A percentile compares a stretch with the other conserved stretches of the same genome.
Evolutionary conservation across 768 basidiomycete genomes (phyloP).

Genomic region (Astraeus odoratus): DNA sequence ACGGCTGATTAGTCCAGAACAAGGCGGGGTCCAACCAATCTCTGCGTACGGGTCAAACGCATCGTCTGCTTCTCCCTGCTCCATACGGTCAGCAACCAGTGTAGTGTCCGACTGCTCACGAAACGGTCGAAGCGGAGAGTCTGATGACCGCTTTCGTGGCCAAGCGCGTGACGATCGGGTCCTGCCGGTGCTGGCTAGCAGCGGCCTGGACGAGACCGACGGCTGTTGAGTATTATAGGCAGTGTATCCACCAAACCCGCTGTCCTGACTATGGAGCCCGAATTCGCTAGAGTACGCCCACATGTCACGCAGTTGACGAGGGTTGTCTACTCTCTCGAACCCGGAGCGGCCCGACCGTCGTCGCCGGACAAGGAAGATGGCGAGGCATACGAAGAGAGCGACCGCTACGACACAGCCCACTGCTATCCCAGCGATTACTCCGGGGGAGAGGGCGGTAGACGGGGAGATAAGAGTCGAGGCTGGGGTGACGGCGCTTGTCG

Average conservation of each 20-base stretch:
- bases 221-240: slow-evolving; percentile 8
- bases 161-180: neutral
- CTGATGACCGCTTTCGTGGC: slow-evolving; percentile 2
- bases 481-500: slow-evolving; percentile 1
- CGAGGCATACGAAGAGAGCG: slow-evolving; percentile 8
- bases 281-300: neutral
- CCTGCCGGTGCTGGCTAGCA: slow-evolving; percentile 9
- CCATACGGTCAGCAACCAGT: neutral
- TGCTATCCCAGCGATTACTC: slow-evolving; percentile 15
- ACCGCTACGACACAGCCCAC: slow-evolving; percentile 14
- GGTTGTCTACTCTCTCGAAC: slow-evolving; percentile 15
- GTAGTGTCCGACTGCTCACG: neutral
- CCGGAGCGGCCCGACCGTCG: slow-evolving; percentile 2
- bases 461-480: neutral
- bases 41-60: slow-evolving; percentile 2
- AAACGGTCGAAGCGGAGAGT: neutral
- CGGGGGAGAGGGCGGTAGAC: slow-evolving; percentile 5
- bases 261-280: neutral
- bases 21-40: neutral
- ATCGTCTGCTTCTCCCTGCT: neutral
- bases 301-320: neutral
- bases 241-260: neutral
- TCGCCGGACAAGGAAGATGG: slow-evolving; percentile 10
- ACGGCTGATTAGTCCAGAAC: neutral
- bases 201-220: slow-evolving; percentile 19